Base-by-base conservation (phyloP, 2,329 filamentous ascomycete species). In the Intubia oerlemansii region DNA sequence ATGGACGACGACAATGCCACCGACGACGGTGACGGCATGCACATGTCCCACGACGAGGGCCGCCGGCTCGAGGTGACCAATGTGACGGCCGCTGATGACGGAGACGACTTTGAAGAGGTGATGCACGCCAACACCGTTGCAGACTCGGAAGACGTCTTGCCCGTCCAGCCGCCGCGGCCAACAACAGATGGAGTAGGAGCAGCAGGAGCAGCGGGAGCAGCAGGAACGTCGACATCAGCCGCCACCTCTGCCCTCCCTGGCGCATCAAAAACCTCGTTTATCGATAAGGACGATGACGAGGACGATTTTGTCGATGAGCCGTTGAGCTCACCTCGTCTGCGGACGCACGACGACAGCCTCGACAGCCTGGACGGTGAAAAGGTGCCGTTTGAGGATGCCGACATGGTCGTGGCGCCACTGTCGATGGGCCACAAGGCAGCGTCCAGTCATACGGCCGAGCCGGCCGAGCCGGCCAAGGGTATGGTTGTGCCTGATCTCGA, bases 41-140 rank as follows among this genome's bases (percentile, higher is more conserved):
- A n/a, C n/a, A n/a, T n/a, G n/a, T n/a, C n/a, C n/a, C n/a, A 61
- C 1, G 78, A 82, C 37, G 68, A 70, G 32, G 61, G 68, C 28
- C 76, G 77, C 30, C 63, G 60, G 26, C 57, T 84, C 2, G 79
- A 85, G 39, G 68, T 85, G 10, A 77, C 75, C 29, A 90, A 88
- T 42, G 70, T 67, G 11, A 74, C 76, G 10, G 28, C 33, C 1
- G 29, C 35, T 5, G 81, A 92, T 38, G 79, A 88, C 37, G n/a
- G n/a, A n/a, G 88, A 95, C 44, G 80, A 79, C 1, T 95, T 93
- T 43, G 88, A 98, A 47, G 82, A 92, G 49, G 84, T 95, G 8
- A 63, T 64, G 19, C 62, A 65, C 27, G 56, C 57, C 25, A n/a
- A n/a, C n/a, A n/a, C n/a, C n/a, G n/a, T n/a, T n/a, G n/a, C 19